These are phyloP conservation scores for Phytophthora boehmeriae DNA, from an alignment of 352 stramenopile genomes.

Conservation along the genomic window DNA sequence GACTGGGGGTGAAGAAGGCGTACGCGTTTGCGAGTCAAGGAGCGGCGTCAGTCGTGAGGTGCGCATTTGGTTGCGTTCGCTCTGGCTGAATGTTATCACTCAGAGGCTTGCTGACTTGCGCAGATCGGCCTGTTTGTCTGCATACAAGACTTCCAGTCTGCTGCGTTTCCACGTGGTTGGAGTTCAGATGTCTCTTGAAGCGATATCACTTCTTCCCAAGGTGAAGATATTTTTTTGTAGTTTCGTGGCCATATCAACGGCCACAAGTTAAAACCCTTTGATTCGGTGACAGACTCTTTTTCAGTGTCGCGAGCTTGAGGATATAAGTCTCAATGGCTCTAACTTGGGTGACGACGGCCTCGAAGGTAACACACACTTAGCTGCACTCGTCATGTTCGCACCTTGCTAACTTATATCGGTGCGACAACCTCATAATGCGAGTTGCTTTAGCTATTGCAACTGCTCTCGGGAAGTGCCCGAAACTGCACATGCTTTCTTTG, in stretches of 20 bases:
- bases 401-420: no score
- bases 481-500: slow-evolving; percentile 51
- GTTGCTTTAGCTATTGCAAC: slow-evolving; percentile 36
- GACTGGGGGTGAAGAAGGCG: slow-evolving; percentile 52
- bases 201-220: slow-evolving; percentile 36
- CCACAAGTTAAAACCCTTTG: not conserved
- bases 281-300: slow-evolving; percentile 28
- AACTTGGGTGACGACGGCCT: slow-evolving; percentile 32
- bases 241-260: not conserved
- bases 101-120: not conserved
- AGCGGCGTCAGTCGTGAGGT: slow-evolving; percentile 43
- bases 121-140: slow-evolving; percentile 34
- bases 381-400: not conserved
- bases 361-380: slow-evolving; percentile 20
- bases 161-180: slow-evolving; percentile 45
- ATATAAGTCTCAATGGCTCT: slow-evolving; percentile 26
- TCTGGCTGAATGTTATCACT: no score
- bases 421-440: not conserved
- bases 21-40: slow-evolving; percentile 47
- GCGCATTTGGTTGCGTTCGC: not conserved
- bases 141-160: slow-evolving; percentile 35
- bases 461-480: slow-evolving; percentile 43
- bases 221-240: slow-evolving; percentile 11
- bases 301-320: slow-evolving; percentile 35
- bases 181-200: slow-evolving; percentile 26